Conservation (phyloP, 371 early-diverging fungal species). For the Funneliformis caledonium region DNA sequence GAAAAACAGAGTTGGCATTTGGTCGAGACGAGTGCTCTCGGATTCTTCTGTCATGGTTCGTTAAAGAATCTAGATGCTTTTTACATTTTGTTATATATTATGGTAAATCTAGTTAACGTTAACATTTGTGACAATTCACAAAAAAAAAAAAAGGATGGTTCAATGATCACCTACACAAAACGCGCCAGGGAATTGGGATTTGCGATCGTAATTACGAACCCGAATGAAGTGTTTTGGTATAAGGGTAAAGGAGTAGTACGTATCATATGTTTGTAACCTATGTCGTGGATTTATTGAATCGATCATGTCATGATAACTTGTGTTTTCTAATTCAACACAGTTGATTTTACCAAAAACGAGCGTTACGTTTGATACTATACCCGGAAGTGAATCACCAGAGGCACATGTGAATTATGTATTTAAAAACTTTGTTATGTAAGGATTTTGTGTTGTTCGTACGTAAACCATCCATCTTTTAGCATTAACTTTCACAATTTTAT, state of each 20-base stretch:
- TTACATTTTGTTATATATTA: neutral
- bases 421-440: slow-evolving; percentile 32
- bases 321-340: neutral
- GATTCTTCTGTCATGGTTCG: slow-evolving; percentile 15
- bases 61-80: neutral
- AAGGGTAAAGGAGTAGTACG: slow-evolving; percentile 33
- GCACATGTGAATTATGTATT: slow-evolving; percentile 32
- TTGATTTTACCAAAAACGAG: slow-evolving; percentile 20
- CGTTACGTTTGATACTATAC: slow-evolving; percentile 7
- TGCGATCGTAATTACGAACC: slow-evolving; percentile 31
- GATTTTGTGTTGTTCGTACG: neutral
- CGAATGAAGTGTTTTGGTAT: slow-evolving; percentile 39
- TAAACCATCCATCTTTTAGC: neutral
- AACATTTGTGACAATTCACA: neutral
- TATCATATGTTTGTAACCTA: neutral
- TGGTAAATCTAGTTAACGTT: neutral
- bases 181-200: slow-evolving; percentile 25
- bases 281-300: slow-evolving; percentile 11
- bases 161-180: slow-evolving; percentile 32
- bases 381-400: slow-evolving; percentile 38
- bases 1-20: slow-evolving; percentile 20
- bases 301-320: neutral
- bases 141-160: slow-evolving; percentile 18
- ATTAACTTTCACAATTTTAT: too few relatives aligned
- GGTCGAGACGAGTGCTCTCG: slow-evolving; percentile 26